phyloP scores from a whole-genome alignment of 139 green algal species.

The Trebouxia sp. region DNA sequence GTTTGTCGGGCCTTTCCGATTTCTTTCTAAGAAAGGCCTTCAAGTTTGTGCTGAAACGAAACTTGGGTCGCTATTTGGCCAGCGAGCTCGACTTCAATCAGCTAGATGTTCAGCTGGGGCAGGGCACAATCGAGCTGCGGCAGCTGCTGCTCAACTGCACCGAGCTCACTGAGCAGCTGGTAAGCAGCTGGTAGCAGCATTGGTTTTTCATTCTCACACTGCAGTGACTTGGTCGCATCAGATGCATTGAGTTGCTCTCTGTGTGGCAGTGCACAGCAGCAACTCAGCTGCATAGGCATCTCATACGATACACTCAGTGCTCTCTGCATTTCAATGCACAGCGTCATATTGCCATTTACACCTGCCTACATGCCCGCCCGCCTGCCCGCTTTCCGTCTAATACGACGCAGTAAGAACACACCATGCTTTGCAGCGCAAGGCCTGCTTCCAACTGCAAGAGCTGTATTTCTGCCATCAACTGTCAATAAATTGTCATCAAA shows the following conservation, averaged over 20 bases:
- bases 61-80: slow-evolving; percentile 47
- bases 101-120: slow-evolving; percentile 65
- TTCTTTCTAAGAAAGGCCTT: slow-evolving; percentile 72
- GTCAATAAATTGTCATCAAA: too few species aligned
- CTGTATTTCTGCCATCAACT: too few species aligned
- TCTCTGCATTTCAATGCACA: too few species aligned
- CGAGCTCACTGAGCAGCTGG: slow-evolving; percentile 69
- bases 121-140: slow-evolving; percentile 65
- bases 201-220: background rate
- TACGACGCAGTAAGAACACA: too few species aligned
- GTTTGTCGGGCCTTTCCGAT: slow-evolving; percentile 25
- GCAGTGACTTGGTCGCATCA: background rate
- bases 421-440: too few species aligned
- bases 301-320: too few species aligned
- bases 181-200: slow-evolving; percentile 35
- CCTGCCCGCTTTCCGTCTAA: too few species aligned
- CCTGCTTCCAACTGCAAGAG: too few species aligned
- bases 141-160: slow-evolving; percentile 68
- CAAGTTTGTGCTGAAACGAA: slow-evolving; percentile 72
- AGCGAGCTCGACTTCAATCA: slow-evolving; percentile 74
- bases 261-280: background rate
- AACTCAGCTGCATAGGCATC: background rate
- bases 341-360: too few species aligned
- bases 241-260: too few species aligned
- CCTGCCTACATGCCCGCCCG: too few species aligned